Conservation (phyloP, 1,284 basidiomycete species). For the Malassezia sympodialis region DNA sequence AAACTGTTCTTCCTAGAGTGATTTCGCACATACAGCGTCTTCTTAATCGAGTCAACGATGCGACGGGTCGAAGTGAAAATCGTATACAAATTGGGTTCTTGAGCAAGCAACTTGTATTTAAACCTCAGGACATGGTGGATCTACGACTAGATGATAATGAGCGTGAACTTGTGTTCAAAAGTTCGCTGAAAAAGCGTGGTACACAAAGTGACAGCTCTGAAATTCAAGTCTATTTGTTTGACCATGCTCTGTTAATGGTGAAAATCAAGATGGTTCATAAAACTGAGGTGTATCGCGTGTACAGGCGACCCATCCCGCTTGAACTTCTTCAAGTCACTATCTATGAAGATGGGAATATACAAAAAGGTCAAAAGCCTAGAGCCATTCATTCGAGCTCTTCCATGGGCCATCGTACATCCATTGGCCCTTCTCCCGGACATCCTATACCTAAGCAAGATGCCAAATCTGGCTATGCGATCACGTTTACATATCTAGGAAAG, state of each 20-base stretch:
- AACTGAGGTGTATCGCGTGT: constrained; percentile 85
- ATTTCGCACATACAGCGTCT: constrained; percentile 73
- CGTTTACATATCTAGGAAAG: constrained; percentile 82
- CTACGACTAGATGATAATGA: constrained; percentile 74
- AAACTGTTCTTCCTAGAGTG: constrained; percentile 65
- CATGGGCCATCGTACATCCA: constrained; percentile 41
- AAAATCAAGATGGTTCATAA: constrained; percentile 78
- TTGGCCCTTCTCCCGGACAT: constrained; percentile 40
- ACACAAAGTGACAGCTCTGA: constrained; percentile 66
- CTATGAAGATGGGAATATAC: constrained; percentile 58
- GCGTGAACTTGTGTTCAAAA: constrained; percentile 86
- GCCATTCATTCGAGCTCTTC: constrained; percentile 52
- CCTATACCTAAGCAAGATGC: constrained; percentile 56
- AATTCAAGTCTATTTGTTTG: constrained; percentile 86
- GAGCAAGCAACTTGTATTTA: constrained; percentile 75
- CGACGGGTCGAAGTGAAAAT: constrained; percentile 84
- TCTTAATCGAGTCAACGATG: constrained; percentile 76
- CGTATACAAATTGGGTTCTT: constrained; percentile 82
- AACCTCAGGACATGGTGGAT: constrained; percentile 74
- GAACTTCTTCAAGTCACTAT: constrained; percentile 79
- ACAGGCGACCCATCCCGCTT: constrained; percentile 90
- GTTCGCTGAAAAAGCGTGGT: constrained; percentile 75
- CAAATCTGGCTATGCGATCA: constrained; percentile 83
- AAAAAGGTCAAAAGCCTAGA: constrained; percentile 45
- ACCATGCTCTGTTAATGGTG: constrained; percentile 89